Base-by-base conservation (phyloP, 1,284 basidiomycete species). In the Wallemia ichthyophaga region DNA sequence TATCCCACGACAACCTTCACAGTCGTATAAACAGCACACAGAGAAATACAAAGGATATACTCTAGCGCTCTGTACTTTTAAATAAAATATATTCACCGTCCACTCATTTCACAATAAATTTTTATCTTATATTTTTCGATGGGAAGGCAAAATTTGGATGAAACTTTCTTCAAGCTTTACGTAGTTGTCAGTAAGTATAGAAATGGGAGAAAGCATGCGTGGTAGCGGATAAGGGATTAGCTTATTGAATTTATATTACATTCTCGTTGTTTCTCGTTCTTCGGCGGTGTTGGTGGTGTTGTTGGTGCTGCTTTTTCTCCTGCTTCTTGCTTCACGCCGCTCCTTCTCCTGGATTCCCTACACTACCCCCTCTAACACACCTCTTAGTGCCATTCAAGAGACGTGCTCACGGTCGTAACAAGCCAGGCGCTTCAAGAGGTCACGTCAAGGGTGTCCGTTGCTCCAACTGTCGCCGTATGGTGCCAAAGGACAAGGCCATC, bases 401-500 rank as follows among this genome's bases (percentile, higher is more conserved):
- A 48, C 37, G 57, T 58, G 57, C 26, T 58, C 27, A 32, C 21
- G 27, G 3, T 23, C 27, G 24, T 23, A 58, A 27, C 24, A 27
- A 58, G 23, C 5, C 27, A 27, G 25, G 19, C 1, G 27, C 56
- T 58, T 23, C 27, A 11, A 37, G 31, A 37, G 7, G 23, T 15
- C 19, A 37, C 13, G 31, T 23, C 24, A 55, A 56, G 1, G 13
- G 33, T 1, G 28, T 33, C n/a, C 19, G 27, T 31, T 26, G 37
- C 37, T 17, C 13, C 37, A 48, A 48, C 37, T 48, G 15, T 28
- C 15, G 28, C 25, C 64, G 64, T 31, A 64, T 64, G 13, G 61
- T 62, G 28, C 64, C 66, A 61, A 71, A 77, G 79, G 94, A 98
- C 78, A 99, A 95, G 81, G 92, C 94, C 65, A 96, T 99, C 83